Evolutionary conservation across 345 rosid genomes (phyloP).

Genomic region (Syzygium jambos): DNA sequence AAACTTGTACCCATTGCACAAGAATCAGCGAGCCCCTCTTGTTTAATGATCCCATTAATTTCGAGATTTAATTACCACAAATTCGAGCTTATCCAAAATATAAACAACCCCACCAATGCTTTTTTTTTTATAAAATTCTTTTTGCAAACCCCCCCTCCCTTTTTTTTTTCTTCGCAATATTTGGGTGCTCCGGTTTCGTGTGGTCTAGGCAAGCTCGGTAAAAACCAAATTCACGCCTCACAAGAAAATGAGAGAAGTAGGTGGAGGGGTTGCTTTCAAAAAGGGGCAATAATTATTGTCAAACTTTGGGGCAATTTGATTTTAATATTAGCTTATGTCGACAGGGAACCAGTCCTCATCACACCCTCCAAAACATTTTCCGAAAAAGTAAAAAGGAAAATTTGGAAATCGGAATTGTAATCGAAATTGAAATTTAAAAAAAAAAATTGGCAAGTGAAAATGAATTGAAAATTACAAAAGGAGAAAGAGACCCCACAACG

Average conservation of each 20-base stretch:
- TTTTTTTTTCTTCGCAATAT: not conserved
- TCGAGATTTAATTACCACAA: not conserved
- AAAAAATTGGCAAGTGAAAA: not conserved
- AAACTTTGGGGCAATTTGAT: not conserved
- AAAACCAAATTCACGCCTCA: not conserved
- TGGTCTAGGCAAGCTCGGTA: not conserved
- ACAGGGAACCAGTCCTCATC: not conserved
- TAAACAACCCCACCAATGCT: not conserved
- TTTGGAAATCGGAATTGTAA: not conserved
- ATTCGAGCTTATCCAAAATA: not conserved
- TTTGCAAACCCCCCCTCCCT: not conserved
- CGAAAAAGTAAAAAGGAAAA: not conserved
- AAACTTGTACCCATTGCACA: not conserved
- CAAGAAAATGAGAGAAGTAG: slow-evolving; percentile 28
- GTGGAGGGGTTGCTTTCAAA: slow-evolving; percentile 49
- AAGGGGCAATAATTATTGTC: slow-evolving; percentile 19
- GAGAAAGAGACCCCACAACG: not conserved
- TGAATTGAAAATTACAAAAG: not conserved
- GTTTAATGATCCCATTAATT: not conserved
- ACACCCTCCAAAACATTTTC: slow-evolving; percentile 6
- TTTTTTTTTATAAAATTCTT: not conserved
- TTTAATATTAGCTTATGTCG: not conserved
- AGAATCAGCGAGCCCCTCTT: not conserved
- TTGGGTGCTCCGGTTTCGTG: slow-evolving; percentile 1
- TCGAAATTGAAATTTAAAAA: not conserved